Percentiles rank a stretch among this genome's conserved stretches.
These are phyloP conservation scores for Pleurotus ostreatus DNA, from an alignment of 768 basidiomycete genomes.

Conservation along the genomic window DNA sequence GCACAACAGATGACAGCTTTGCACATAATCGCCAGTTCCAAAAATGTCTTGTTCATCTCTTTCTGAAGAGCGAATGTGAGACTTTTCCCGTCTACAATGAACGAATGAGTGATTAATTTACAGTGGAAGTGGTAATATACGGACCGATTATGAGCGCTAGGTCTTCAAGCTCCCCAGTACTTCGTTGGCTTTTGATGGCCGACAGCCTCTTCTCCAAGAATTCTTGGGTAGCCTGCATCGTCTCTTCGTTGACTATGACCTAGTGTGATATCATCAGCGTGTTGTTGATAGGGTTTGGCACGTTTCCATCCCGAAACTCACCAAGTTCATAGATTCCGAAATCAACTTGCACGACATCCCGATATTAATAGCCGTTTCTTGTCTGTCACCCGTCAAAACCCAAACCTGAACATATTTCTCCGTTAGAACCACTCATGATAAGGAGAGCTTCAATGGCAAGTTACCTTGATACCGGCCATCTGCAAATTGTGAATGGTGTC, in stretches of 20 bases:
- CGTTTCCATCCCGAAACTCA: conserved; percentile 25
- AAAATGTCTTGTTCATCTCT: conserved; percentile 81
- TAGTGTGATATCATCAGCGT: conserved; percentile 22
- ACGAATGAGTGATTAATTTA: conserved; percentile 8
- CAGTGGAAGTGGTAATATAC: conserved; percentile 12
- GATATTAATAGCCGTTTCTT: conserved; percentile 99
- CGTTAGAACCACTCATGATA: too few species aligned
- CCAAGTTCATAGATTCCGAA: conserved; percentile 97
- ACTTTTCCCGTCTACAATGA: conserved; percentile 82
- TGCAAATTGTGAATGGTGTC: conserved; percentile 97
- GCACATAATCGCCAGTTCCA: conserved; percentile 96
- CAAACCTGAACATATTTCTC: conserved; percentile 56
- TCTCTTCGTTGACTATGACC: conserved; percentile 95
- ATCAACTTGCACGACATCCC: conserved; percentile 97
- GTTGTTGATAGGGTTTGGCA: too few species aligned
- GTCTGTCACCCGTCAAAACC: conserved; percentile 97
- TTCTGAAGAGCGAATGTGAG: conserved; percentile 91
- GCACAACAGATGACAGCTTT: conserved; percentile 97
- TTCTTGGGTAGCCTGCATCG: conserved; percentile 72
- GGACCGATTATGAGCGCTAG: conserved; percentile 91
- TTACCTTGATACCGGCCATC: conserved; percentile 92
- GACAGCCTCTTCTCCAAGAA: conserved; percentile 84
- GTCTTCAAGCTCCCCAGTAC: conserved; percentile 89
- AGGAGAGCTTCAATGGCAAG: not conserved
- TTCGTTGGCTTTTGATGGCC: conserved; percentile 92